Base-by-base conservation (phyloP, 495 filamentous ascomycete species). In the Venustampulla echinocandica region DNA sequence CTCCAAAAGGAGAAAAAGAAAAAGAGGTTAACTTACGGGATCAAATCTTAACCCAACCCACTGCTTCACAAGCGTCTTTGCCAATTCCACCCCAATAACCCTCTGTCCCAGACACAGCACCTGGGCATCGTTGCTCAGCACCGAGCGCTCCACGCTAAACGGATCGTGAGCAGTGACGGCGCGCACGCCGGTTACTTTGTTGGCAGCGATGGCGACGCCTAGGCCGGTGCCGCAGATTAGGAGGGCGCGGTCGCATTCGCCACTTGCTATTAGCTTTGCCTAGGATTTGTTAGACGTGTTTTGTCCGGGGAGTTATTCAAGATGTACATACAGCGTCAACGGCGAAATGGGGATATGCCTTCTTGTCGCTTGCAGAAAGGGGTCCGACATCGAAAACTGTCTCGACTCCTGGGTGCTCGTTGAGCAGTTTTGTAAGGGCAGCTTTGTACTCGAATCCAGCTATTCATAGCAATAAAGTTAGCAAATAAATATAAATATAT, bases 181-280 rank as follows among this genome's bases (percentile, higher is more conserved):
- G 33, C 87, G 73, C 52, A 93, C 80, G 14, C 86, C 86, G 44
- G 80, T 84, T 45, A 90, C 84, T 63, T 90, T 90, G 70, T 93
- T 93, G 59, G 87, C 87, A 18, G 75, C 65, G 62, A 93, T 93
- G 50, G 87, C 86, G 9, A 93, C 87, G 3, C 87, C 87, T 21
- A 93, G 73, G 2, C 87, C 87, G 3, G 87, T 93, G 10, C 87
- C 86, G 67, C 87, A 93, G 69, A 93, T 87, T 56, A 90, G 74
- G 34, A 93, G 73, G 1, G 85, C 87, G 25, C 87, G 80, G 63
- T 93, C 87, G 15, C 73, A 79, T 62, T 79, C 69, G 56, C 86
- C 85, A 21, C 73, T 69, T 18, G 69, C 71, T 49, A 90, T 79
- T 17, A 84, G 73, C 57, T 81, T 67, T 41, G 74, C 51, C 37